phyloP scores from a whole-genome alignment of 495 filamentous ascomycete genomes.

The Poronia punctata region DNA sequence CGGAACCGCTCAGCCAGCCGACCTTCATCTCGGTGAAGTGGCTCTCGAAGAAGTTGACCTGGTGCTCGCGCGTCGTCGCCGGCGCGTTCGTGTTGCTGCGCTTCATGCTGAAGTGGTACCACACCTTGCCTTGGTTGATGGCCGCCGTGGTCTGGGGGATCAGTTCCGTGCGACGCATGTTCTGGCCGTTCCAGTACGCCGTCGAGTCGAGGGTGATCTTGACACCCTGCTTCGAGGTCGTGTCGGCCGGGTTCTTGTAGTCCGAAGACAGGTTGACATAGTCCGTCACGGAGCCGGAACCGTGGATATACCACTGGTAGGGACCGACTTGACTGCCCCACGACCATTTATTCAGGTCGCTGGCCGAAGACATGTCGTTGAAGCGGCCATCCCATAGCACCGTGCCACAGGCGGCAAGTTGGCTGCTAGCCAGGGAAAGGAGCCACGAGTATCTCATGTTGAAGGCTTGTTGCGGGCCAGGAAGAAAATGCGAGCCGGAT shows the following conservation, averaged over 20 bases:
- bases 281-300: slow-evolving; percentile 41
- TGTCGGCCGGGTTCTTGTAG: slow-evolving; percentile 60
- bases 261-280: slow-evolving; percentile 48
- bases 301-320: slow-evolving; percentile 72
- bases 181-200: slow-evolving; percentile 54
- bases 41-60: slow-evolving; percentile 63
- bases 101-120: slow-evolving; percentile 61
- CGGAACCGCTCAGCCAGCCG: slow-evolving; percentile 45
- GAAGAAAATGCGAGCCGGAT: neutral
- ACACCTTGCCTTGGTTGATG: slow-evolving; percentile 52
- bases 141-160: slow-evolving; percentile 59
- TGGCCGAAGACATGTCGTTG: slow-evolving; percentile 45
- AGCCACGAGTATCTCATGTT: slow-evolving; percentile 8
- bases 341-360: slow-evolving; percentile 53
- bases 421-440: slow-evolving; percentile 7
- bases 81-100: slow-evolving; percentile 49
- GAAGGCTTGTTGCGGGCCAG: neutral
- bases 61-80: slow-evolving; percentile 53
- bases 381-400: slow-evolving; percentile 58
- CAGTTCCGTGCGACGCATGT: slow-evolving; percentile 53
- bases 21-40: slow-evolving; percentile 65
- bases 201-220: slow-evolving; percentile 57
- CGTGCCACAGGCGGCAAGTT: slow-evolving; percentile 23
- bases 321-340: slow-evolving; percentile 59
- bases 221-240: slow-evolving; percentile 49